A percentile compares a stretch with the other conserved stretches of the same genome.
phyloP scores from a whole-genome alignment of 1,284 basidiomycete genomes.

The Tilletia walkeri region DNA sequence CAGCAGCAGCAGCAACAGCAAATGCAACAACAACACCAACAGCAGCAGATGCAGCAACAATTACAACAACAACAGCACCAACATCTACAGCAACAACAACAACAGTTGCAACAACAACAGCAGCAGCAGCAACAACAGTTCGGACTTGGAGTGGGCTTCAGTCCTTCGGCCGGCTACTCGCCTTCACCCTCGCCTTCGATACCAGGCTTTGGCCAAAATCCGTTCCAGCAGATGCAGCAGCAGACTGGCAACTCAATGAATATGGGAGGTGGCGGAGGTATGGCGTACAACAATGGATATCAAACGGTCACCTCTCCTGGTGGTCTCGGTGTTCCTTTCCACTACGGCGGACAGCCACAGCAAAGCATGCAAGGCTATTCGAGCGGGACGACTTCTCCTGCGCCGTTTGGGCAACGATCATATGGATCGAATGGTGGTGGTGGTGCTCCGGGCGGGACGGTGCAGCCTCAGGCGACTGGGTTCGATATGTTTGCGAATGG shows the following conservation, averaged over 20 bases:
- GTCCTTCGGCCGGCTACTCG: neutral
- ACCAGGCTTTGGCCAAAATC: neutral
- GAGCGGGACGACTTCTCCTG: too few relatives aligned
- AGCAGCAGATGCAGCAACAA: too few relatives aligned
- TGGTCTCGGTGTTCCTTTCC: too few relatives aligned
- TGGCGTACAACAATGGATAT: neutral
- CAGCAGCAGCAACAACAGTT: neutral
- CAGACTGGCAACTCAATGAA: neutral
- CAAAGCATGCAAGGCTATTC: too few relatives aligned
- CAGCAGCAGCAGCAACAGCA: too few relatives aligned
- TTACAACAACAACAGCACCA: too few relatives aligned
- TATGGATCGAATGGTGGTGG: neutral
- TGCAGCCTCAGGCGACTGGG: conserved; percentile 8
- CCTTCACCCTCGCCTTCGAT: conserved; percentile 1
- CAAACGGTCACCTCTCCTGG: too few relatives aligned
- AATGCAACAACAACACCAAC: too few relatives aligned
- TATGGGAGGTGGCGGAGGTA: neutral
- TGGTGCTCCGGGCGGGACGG: neutral
- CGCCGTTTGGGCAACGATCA: neutral
- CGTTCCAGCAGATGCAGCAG: conserved; percentile 13
- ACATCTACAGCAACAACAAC: neutral
- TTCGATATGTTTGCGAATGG: conserved; percentile 12
- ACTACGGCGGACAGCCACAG: too few relatives aligned
- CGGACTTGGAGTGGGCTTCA: neutral
- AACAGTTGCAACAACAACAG: neutral